These are phyloP conservation scores for Kwoniella mangroviensis DNA, from an alignment of 768 basidiomycete genomes.

Conservation along the genomic window DNA sequence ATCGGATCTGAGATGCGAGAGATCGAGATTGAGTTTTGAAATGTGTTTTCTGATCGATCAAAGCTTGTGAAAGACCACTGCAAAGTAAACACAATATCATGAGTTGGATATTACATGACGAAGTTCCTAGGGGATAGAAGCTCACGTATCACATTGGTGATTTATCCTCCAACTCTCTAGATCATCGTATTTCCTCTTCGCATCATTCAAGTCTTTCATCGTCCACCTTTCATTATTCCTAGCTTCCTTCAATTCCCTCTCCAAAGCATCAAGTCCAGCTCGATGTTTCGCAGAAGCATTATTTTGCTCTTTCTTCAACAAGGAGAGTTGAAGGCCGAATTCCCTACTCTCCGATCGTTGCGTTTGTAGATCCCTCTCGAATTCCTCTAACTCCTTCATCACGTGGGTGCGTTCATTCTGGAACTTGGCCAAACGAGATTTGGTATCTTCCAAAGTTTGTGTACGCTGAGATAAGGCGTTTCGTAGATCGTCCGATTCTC, in stretches of 20 bases:
- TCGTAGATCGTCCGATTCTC: constrained; percentile 10
- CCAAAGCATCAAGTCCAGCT: constrained; percentile 22
- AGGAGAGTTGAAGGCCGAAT: constrained; percentile 32
- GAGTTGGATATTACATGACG: too few relatives aligned
- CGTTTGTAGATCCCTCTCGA: constrained; percentile 40
- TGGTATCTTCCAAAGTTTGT: constrained; percentile 13
- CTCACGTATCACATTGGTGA: constrained; percentile 62
- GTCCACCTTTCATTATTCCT: constrained; percentile 9
- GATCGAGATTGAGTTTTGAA: constrained; percentile 57
- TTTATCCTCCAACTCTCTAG: constrained; percentile 60
- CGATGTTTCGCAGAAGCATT: constrained; percentile 13
- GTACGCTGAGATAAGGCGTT: constrained; percentile 13
- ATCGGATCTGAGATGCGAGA: constrained; percentile 84
- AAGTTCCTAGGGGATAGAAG: constrained; percentile 39
- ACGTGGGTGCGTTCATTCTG: constrained; percentile 28
- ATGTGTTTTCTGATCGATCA: constrained; percentile 31
- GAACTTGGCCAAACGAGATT: constrained; percentile 15
- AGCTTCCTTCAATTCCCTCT: constrained; percentile 21
- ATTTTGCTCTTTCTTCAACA: constrained; percentile 35
- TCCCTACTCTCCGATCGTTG: constrained; percentile 52
- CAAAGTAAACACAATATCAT: background rate
- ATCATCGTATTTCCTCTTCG: constrained; percentile 15
- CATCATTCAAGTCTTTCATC: constrained; percentile 18
- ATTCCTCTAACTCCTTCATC: constrained; percentile 32
- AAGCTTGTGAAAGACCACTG: constrained; percentile 7